phyloP scores from a whole-genome alignment of 805 yeast species.

The Torulaspora indica region DNA sequence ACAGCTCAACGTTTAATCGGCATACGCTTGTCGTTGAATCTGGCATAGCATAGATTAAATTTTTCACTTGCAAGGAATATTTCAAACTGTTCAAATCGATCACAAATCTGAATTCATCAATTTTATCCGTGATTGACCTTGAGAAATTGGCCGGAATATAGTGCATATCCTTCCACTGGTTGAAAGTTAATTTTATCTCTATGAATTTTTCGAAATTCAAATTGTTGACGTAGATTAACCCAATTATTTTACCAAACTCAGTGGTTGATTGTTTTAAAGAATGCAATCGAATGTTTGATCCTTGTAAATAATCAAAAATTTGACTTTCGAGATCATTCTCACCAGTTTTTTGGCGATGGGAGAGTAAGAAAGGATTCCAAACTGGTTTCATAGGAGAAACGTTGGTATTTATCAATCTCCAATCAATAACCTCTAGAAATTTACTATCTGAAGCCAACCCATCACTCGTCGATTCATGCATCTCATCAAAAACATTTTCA shows the following conservation, averaged over 20 bases:
- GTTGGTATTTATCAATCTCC: conserved; percentile 13
- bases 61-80: conserved; percentile 26
- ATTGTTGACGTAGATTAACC: conserved; percentile 32
- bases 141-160: conserved; percentile 28
- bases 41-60: conserved; percentile 18
- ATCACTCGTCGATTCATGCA: conserved; percentile 3
- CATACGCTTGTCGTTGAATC: conserved; percentile 13
- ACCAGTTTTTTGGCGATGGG: neutral
- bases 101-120: conserved; percentile 33
- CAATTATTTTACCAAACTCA: conserved; percentile 21
- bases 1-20: conserved; percentile 27
- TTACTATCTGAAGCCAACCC: neutral
- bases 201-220: conserved; percentile 34
- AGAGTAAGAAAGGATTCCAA: conserved; percentile 9
- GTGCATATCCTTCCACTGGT: conserved; percentile 34
- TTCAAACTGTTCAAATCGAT: conserved; percentile 31
- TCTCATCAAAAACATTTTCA: conserved; percentile 8
- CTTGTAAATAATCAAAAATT: conserved; percentile 20
- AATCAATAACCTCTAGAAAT: conserved; percentile 11
- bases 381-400: conserved; percentile 8
- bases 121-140: conserved; percentile 24
- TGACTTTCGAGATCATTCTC: conserved; percentile 12
- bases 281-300: conserved; percentile 26
- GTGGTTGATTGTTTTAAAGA: conserved; percentile 15
- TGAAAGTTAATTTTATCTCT: conserved; percentile 34